Evolutionary conservation across 345 rosid species (phyloP), one percentile per base, ranked within the genome.

Genomic region (Aegle marmelos): DNA sequence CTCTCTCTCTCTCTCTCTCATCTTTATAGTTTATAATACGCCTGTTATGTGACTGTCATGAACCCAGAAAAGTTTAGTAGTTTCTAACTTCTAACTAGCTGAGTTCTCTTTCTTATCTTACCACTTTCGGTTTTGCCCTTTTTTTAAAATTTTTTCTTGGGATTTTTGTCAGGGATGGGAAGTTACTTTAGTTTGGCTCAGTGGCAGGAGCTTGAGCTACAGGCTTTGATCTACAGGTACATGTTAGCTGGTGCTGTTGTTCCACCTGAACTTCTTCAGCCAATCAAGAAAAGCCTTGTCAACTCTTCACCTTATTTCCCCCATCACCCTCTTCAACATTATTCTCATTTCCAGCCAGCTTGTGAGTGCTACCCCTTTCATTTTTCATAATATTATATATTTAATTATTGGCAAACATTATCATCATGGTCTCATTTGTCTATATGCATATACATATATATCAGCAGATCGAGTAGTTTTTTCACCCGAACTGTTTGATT

Each of bases 121-220:
- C 9, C 7, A 4, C 61, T 48, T 31, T 4, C n/a, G 61, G 67
- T 21, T 75, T 25, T 63, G 6, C 21, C 1, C 4, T 14, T 16
- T 75, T 4, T 74, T 34, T 5, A 39, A 39, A 3, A 4, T 34
- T 34, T 45, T 45, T 11, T 41, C 36, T 36, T 28, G 63, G 37
- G 31, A 11, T 27, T 14, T 78, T 73, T 82, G 54, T 58, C 76
- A 95, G 98, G 86, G 84, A 88, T 90, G 92, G 91, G 92, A 54
- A 88, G 94, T 69, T 88, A 78, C 82, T 96, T 96, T 69, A 94
- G 98, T 87, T 87, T 83, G 90, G 80, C 85, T 65, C 99, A 94
- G 80, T 86, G 95, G 97, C 98, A 96, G 80, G 98, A 96, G 79
- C 92, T 96, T 37, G 97, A 96, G 85, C 87, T 94, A 41, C 99